Conservation (phyloP, 2,329 filamentous ascomycete species). For the Tympanopsis confertula region DNA sequence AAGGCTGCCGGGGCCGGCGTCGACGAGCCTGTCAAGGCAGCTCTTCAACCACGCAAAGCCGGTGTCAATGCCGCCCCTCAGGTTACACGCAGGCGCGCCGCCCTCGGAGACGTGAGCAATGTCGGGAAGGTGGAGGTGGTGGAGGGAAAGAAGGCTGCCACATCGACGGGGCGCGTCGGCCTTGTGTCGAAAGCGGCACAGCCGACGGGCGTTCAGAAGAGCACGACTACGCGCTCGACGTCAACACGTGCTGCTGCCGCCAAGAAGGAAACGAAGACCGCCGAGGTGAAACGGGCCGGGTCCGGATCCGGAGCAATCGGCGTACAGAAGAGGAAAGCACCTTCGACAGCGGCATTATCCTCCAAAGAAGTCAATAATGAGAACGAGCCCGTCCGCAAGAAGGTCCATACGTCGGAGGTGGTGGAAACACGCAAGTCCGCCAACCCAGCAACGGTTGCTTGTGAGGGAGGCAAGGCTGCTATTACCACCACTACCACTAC, state of each 20-base stretch:
- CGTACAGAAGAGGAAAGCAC: slow-evolving; percentile 57
- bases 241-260: slow-evolving; percentile 50
- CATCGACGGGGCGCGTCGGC: slow-evolving; percentile 41
- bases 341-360: slow-evolving; percentile 33
- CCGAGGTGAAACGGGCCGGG: slow-evolving; percentile 60
- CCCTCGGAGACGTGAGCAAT: slow-evolving; percentile 91
- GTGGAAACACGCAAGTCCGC: slow-evolving; percentile 22
- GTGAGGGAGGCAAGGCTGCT: slow-evolving; percentile 10
- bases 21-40: slow-evolving; percentile 52
- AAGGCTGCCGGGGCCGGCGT: slow-evolving; percentile 67
- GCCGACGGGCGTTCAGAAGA: slow-evolving; percentile 70
- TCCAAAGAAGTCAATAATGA: slow-evolving; percentile 45
- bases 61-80: slow-evolving; percentile 33
- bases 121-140: slow-evolving; percentile 65
- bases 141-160: slow-evolving; percentile 63
- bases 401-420: slow-evolving; percentile 33
- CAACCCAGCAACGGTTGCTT: slow-evolving; percentile 14
- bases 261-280: slow-evolving; percentile 58
- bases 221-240: slow-evolving; percentile 35
- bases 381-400: slow-evolving; percentile 60
- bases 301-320: slow-evolving; percentile 61
- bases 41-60: slow-evolving; percentile 61
- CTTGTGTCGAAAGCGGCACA: slow-evolving; percentile 72
- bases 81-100: slow-evolving; percentile 63
- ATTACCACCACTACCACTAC: slow-evolving; percentile 5